Conservation (phyloP, 1,284 basidiomycete species). For the Ustilago sp. region DNA sequence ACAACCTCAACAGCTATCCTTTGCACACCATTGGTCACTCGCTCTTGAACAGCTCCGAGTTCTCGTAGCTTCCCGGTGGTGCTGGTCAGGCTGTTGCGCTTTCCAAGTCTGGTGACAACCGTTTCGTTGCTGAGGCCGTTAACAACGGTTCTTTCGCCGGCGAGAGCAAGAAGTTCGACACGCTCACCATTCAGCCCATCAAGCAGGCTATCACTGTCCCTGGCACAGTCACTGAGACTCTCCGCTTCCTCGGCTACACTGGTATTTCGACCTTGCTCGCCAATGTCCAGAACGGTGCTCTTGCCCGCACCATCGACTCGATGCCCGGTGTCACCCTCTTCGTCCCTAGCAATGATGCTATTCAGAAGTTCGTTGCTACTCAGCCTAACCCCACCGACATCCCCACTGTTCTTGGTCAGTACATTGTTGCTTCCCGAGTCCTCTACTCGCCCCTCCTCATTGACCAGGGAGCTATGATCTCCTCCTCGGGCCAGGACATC, state of each 20-base stretch:
- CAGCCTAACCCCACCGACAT: conserved; percentile 35
- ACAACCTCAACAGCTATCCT: conserved; percentile 37
- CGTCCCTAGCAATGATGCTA: conserved; percentile 52
- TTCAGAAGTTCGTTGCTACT: conserved; percentile 31
- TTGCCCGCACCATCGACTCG: conserved; percentile 38
- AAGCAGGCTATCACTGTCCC: conserved; percentile 52
- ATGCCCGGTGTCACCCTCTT: conserved; percentile 57
- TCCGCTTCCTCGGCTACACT: conserved; percentile 37
- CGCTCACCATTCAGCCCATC: conserved; percentile 55
- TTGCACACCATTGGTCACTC: conserved; percentile 57
- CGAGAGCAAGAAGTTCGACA: conserved; percentile 24
- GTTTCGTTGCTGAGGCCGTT: conserved; percentile 46
- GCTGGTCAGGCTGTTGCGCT: conserved; percentile 58
- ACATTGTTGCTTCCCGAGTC: conserved; percentile 52
- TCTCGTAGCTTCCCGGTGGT: conserved; percentile 48
- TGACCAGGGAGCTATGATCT: conserved; percentile 54
- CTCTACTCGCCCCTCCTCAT: conserved; percentile 55
- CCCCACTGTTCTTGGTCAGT: conserved; percentile 48
- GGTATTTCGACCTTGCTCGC: conserved; percentile 28
- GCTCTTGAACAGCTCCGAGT: conserved; percentile 35
- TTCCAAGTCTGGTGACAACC: conserved; percentile 17
- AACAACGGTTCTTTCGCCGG: conserved; percentile 46
- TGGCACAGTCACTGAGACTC: conserved; percentile 46
- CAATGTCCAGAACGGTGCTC: conserved; percentile 36
- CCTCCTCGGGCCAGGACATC: conserved; percentile 53